These are phyloP conservation scores for Chlorophyllum brunneum DNA, from an alignment of 768 basidiomycete species.

Conservation along the genomic window DNA sequence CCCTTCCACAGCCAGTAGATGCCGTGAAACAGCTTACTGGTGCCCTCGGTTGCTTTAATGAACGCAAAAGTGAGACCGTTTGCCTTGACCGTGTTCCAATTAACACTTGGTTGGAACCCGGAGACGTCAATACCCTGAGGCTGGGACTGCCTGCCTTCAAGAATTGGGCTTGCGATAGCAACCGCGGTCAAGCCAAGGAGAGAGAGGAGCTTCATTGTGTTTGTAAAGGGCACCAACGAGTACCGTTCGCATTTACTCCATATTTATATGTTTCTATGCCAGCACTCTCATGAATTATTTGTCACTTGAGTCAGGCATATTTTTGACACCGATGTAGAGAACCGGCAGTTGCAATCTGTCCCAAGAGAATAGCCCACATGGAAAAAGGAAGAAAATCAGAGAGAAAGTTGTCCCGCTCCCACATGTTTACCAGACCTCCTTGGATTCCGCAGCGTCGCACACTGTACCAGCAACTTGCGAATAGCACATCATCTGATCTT, in stretches of 20 bases:
- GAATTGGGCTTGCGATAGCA: not conserved
- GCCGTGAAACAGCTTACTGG: constrained; percentile 27
- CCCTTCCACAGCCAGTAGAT: constrained; percentile 29
- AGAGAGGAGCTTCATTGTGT: not conserved
- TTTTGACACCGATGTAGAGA: no score
- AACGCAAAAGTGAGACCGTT: constrained; percentile 54
- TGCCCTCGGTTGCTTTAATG: constrained; percentile 69
- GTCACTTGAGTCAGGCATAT: no score
- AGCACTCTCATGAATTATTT: not conserved
- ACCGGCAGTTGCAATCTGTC: no score
- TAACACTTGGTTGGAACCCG: constrained; percentile 40
- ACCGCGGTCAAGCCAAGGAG: not conserved
- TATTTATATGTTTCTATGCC: constrained; percentile 6
- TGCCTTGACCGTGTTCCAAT: constrained; percentile 48
- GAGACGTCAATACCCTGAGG: constrained; percentile 58
- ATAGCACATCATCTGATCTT: no score
- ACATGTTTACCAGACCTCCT: no score
- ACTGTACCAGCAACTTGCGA: no score
- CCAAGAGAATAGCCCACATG: no score
- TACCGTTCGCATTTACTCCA: not conserved
- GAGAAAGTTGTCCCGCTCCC: no score
- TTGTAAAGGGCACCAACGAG: not conserved
- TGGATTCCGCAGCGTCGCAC: no score
- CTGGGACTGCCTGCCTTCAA: constrained; percentile 2
- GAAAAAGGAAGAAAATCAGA: no score